Evolutionary conservation across 768 basidiomycete genomes (phyloP).

Genomic region (Suillus discolor): DNA sequence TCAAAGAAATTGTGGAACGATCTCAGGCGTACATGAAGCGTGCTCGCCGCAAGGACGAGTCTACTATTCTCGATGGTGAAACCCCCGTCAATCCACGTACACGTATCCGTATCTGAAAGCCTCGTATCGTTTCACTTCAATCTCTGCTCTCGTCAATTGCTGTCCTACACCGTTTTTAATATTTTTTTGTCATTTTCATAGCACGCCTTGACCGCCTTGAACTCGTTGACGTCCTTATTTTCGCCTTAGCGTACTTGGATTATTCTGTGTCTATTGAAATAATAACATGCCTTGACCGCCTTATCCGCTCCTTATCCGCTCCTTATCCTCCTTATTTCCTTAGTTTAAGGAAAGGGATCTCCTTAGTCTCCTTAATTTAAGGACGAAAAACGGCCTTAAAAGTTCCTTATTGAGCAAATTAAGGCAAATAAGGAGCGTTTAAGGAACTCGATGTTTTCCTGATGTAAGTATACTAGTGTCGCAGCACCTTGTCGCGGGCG

Average conservation of each 20-base stretch:
- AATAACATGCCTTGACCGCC: not conserved
- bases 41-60: not conserved
- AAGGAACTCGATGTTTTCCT: not conserved
- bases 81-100: not conserved
- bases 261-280: not conserved
- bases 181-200: not conserved
- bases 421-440: not conserved
- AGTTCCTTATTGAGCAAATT: not conserved
- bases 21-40: not conserved
- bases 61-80: not conserved
- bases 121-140: not conserved
- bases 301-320: not conserved
- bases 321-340: not conserved
- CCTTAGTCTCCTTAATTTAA: not conserved
- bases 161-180: not conserved
- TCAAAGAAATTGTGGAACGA: not conserved
- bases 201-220: not conserved
- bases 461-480: too few relatives aligned
- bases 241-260: not conserved
- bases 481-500: too few relatives aligned
- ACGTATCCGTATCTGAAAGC: not conserved
- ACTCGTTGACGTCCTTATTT: not conserved
- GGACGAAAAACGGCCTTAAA: not conserved
- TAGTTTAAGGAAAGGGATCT: not conserved
- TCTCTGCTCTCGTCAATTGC: not conserved